Conservation (phyloP, 768 basidiomycete genomes). For the Boletus subparvulus region DNA sequence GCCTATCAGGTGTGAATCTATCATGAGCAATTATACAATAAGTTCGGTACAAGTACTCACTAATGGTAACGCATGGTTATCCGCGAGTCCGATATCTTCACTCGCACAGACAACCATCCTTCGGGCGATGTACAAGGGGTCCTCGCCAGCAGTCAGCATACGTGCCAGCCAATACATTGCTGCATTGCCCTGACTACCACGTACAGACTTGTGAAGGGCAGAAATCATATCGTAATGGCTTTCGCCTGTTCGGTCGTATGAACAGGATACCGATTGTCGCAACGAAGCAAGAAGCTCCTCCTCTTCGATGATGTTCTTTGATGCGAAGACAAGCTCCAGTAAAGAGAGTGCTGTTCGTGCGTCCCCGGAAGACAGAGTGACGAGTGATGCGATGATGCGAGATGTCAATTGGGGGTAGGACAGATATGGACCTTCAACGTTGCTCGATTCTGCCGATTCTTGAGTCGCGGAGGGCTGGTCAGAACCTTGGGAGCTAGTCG, state of each 20-base stretch:
- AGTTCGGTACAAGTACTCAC: slow-evolving; percentile 36
- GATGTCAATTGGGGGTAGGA: slow-evolving; percentile 43
- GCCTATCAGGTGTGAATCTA: slow-evolving; percentile 43
- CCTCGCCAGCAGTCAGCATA: slow-evolving; percentile 79
- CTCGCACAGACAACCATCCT: slow-evolving; percentile 79
- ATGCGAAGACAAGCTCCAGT: slow-evolving; percentile 63
- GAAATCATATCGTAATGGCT: slow-evolving; percentile 80
- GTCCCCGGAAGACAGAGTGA: slow-evolving; percentile 62
- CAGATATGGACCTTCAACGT: slow-evolving; percentile 16
- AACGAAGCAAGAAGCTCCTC: slow-evolving; percentile 53
- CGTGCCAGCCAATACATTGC: slow-evolving; percentile 88
- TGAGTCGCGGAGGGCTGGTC: slow-evolving; percentile 13
- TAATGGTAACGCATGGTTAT: slow-evolving; percentile 72
- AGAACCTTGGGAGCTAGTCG: slow-evolving; percentile 19
- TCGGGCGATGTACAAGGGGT: slow-evolving; percentile 73
- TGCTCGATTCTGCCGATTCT: slow-evolving; percentile 21
- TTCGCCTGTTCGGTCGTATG: slow-evolving; percentile 78
- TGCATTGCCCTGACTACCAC: slow-evolving; percentile 73
- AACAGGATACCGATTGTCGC: slow-evolving; percentile 59
- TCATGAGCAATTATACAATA: slow-evolving; percentile 10
- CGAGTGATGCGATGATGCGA: slow-evolving; percentile 48
- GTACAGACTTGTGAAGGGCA: slow-evolving; percentile 79
- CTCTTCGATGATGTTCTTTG: slow-evolving; percentile 43
- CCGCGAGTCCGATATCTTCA: slow-evolving; percentile 83
- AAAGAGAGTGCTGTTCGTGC: slow-evolving; percentile 77